Percentiles rank a stretch among this genome's conserved stretches.
phyloP scores from a whole-genome alignment of 2,329 filamentous ascomycete genomes.

The Fusarium circinatum region DNA sequence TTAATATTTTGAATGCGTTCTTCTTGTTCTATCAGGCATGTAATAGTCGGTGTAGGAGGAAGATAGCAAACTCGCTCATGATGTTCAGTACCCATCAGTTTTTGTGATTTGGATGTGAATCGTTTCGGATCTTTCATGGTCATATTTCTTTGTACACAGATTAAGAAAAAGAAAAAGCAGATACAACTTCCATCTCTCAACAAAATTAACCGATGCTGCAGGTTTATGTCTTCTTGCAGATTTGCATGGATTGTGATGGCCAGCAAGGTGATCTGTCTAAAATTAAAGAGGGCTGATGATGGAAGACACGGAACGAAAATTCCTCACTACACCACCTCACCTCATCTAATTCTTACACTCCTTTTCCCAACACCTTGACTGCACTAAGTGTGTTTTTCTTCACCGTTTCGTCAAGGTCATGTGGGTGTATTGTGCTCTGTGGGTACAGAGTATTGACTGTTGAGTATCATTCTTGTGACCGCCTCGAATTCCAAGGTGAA shows the following conservation, averaged over 20 bases:
- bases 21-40: background rate
- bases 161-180: background rate
- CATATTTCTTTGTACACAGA: background rate
- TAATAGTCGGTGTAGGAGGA: background rate
- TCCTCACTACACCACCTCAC: background rate
- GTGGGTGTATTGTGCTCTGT: slow-evolving; percentile 9
- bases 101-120: background rate
- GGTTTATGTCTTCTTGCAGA: background rate
- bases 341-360: background rate
- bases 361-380: background rate
- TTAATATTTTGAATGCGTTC: background rate
- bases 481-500: slow-evolving; percentile 34
- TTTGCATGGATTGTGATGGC: slow-evolving; percentile 5
- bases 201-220: background rate
- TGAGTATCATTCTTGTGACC: slow-evolving; percentile 13
- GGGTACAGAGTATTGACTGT: slow-evolving; percentile 6
- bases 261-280: background rate
- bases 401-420: slow-evolving; percentile 29
- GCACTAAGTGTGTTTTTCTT: slow-evolving; percentile 1
- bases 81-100: background rate
- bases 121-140: background rate
- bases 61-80: background rate
- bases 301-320: background rate
- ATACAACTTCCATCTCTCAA: background rate
- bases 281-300: background rate